These are phyloP conservation scores for Backusella mclennaniae DNA, from an alignment of 192 early-diverging fungal genomes.

Conservation along the genomic window DNA sequence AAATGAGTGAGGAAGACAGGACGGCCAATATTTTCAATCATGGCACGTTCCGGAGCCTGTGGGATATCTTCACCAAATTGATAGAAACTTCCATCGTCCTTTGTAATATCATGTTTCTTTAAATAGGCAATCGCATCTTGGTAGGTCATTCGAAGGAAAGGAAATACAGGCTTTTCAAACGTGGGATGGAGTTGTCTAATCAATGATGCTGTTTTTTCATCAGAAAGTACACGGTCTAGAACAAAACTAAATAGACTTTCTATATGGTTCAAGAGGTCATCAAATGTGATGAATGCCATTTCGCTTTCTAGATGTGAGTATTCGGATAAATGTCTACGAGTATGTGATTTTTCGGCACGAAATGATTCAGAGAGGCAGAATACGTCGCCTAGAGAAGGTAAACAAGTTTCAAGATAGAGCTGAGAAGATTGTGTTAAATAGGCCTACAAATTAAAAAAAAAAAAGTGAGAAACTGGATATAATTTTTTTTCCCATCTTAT, in stretches of 20 bases:
- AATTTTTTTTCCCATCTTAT: not conserved
- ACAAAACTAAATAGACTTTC: constrained; percentile 84
- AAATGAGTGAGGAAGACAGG: constrained; percentile 96
- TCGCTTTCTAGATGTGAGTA: constrained; percentile 98
- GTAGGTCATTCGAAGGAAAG: constrained; percentile 97
- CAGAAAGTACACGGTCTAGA: constrained; percentile 73
- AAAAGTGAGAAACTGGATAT: not conserved
- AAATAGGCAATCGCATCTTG: constrained; percentile 94
- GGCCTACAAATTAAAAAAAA: constrained; percentile 45
- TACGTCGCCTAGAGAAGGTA: constrained; percentile 94
- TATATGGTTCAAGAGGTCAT: constrained; percentile 81
- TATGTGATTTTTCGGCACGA: constrained; percentile 97
- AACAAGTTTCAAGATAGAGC: constrained; percentile 94
- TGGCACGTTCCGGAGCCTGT: constrained; percentile 93
- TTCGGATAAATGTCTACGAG: constrained; percentile 94
- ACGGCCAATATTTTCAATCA: constrained; percentile 95
- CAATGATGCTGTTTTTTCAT: constrained; percentile 70
- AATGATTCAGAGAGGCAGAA: constrained; percentile 96
- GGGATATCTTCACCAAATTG: constrained; percentile 99
- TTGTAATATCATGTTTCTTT: constrained; percentile 84
- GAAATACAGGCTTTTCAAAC: constrained; percentile 78
- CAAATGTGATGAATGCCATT: constrained; percentile 90
- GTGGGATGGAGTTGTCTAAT: constrained; percentile 89
- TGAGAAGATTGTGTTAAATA: constrained; percentile 99
- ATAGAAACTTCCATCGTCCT: constrained; percentile 87